Evolutionary conservation across 2,329 filamentous ascomycete species (phyloP).

Genomic region (Aureobasidium zeae): DNA sequence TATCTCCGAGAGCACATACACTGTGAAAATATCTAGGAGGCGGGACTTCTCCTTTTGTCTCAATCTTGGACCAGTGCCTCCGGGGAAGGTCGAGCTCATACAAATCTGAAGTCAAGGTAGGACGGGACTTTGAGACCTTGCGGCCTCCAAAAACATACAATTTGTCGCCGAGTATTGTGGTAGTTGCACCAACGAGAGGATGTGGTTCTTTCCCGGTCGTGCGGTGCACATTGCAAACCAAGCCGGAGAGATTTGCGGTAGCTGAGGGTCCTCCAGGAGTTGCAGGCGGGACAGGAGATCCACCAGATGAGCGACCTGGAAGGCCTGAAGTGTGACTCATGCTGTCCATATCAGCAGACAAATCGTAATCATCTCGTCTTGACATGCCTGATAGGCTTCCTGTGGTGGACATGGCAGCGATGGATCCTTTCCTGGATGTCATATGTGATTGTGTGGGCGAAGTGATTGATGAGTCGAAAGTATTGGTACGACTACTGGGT

Average conservation of each 20-base stretch:
- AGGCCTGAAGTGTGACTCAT: slow-evolving; percentile 21
- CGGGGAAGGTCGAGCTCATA: slow-evolving; percentile 89
- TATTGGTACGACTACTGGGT: slow-evolving; percentile 32
- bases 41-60: slow-evolving; percentile 74
- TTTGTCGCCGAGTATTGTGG: slow-evolving; percentile 89
- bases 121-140: slow-evolving; percentile 72
- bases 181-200: slow-evolving; percentile 87
- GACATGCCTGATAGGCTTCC: slow-evolving; percentile 40
- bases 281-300: slow-evolving; percentile 7
- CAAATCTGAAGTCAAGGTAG: slow-evolving; percentile 77
- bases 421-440: slow-evolving; percentile 30
- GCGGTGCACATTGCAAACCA: slow-evolving; percentile 62
- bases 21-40: slow-evolving; percentile 95
- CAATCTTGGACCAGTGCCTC: slow-evolving; percentile 86
- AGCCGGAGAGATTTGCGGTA: slow-evolving; percentile 54
- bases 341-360: slow-evolving; percentile 29
- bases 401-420: slow-evolving; percentile 32
- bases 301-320: slow-evolving; percentile 1
- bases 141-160: slow-evolving; percentile 94
- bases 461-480: slow-evolving; percentile 39
- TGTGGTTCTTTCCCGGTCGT: slow-evolving; percentile 89
- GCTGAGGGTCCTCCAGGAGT: slow-evolving; percentile 22
- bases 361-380: slow-evolving; percentile 36
- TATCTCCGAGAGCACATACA: slow-evolving; percentile 85
- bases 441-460: slow-evolving; percentile 36